Percentiles rank a stretch among this genome's conserved stretches.
Conservation (phyloP, 2,329 filamentous ascomycete genomes). For the Chaetomiaceae sp. region DNA sequence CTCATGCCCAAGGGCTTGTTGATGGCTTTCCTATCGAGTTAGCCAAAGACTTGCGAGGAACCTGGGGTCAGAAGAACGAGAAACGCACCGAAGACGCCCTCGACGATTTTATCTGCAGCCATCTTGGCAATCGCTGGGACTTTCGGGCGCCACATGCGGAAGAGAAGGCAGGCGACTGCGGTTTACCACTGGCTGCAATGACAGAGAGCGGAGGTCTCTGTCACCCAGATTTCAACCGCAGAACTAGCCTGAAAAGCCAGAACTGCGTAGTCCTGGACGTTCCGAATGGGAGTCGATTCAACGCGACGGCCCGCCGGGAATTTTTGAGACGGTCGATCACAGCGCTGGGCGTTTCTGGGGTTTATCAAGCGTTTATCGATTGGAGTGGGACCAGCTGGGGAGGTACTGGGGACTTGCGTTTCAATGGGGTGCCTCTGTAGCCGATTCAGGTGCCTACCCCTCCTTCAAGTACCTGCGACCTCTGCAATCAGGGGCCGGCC, state of each 20-base stretch:
- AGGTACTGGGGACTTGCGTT: no score
- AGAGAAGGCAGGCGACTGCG: no score
- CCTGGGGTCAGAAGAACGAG: background rate
- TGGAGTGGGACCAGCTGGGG: background rate
- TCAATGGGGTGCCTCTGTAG: no score
- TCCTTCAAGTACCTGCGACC: background rate
- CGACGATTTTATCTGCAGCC: slow-evolving; percentile 47
- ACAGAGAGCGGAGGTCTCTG: background rate
- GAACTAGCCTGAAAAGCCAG: background rate
- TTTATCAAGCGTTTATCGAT: slow-evolving; percentile 4
- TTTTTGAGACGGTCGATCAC: background rate
- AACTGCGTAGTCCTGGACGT: background rate
- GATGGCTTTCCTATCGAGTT: slow-evolving; percentile 56
- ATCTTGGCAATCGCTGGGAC: slow-evolving; percentile 43
- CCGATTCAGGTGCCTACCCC: background rate
- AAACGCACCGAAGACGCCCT: slow-evolving; percentile 25
- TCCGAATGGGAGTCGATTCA: no score
- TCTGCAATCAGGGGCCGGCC: no score
- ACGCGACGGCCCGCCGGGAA: background rate
- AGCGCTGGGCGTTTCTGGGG: background rate
- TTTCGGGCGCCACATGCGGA: slow-evolving; percentile 26
- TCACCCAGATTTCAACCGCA: no score
- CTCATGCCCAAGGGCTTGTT: slow-evolving; percentile 85
- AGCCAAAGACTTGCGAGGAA: background rate
- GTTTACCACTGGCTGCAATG: background rate